phyloP scores from a whole-genome alignment of 495 filamentous ascomycete genomes.

The Mytilinidion resinicola region DNA sequence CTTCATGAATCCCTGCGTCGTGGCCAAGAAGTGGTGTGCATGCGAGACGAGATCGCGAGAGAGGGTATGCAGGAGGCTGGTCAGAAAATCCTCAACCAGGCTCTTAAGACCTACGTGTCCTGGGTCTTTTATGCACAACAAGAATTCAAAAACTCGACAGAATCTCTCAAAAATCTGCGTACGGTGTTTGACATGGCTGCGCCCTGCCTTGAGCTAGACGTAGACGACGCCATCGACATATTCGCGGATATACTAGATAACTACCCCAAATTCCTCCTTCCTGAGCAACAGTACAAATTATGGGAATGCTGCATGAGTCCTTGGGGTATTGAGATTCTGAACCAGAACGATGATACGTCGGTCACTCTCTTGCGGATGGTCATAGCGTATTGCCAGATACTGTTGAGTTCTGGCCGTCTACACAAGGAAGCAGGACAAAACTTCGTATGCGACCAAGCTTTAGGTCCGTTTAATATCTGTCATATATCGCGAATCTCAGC shows the following conservation, averaged over 20 bases:
- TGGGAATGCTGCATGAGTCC: slow-evolving; percentile 48
- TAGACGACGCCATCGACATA: slow-evolving; percentile 54
- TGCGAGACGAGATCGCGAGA: no score
- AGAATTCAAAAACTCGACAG: slow-evolving; percentile 46
- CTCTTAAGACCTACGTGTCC: slow-evolving; percentile 45
- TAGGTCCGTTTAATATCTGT: slow-evolving; percentile 8
- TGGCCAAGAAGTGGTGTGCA: background rate
- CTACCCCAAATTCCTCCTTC: slow-evolving; percentile 56
- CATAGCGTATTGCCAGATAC: slow-evolving; percentile 20
- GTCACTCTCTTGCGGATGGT: slow-evolving; percentile 20
- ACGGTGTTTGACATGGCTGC: slow-evolving; percentile 50
- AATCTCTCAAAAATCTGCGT: slow-evolving; percentile 50
- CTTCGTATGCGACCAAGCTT: slow-evolving; percentile 17
- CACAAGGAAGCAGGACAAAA: slow-evolving; percentile 12
- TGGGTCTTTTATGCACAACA: slow-evolving; percentile 67
- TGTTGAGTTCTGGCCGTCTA: slow-evolving; percentile 12
- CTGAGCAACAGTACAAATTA: slow-evolving; percentile 45
- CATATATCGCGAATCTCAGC: background rate
- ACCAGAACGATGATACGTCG: slow-evolving; percentile 19
- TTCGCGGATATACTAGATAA: slow-evolving; percentile 59
- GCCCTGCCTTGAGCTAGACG: slow-evolving; percentile 51
- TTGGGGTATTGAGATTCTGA: slow-evolving; percentile 23
- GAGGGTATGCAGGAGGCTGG: slow-evolving; percentile 28
- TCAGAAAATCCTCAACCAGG: slow-evolving; percentile 39
- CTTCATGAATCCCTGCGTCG: background rate